These are phyloP conservation scores for Tetrahymena thermophila DNA, from an alignment of 73 alveolate genomes.

Conservation along the genomic window DNA sequence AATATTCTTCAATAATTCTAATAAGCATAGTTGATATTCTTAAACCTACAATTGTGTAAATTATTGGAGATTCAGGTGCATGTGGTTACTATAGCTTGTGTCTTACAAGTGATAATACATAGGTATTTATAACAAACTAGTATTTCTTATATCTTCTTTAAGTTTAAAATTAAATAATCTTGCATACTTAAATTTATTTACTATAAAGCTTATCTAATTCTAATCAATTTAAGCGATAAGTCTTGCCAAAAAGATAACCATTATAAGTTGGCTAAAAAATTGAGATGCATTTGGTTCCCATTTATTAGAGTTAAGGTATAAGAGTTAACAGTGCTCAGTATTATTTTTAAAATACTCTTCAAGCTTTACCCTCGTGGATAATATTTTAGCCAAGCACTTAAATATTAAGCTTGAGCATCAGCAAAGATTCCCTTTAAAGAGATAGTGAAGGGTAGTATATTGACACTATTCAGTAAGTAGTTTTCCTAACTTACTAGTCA, in stretches of 20 bases:
- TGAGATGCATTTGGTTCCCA: neutral
- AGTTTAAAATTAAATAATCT: neutral
- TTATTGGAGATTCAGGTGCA: neutral
- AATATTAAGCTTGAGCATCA: neutral
- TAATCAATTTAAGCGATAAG: neutral
- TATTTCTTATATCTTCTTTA: neutral
- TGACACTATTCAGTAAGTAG: neutral
- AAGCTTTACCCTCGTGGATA: neutral
- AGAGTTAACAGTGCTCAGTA: neutral
- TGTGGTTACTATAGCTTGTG: neutral
- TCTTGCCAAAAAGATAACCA: neutral
- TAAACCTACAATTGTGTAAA: neutral
- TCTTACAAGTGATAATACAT: neutral
- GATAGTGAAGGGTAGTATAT: neutral
- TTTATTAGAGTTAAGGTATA: neutral
- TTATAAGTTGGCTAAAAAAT: neutral
- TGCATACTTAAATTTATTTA: neutral
- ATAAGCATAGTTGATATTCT: neutral
- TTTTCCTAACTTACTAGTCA: neutral
- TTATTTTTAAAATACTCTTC: neutral
- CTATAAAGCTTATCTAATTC: neutral
- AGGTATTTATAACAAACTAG: neutral
- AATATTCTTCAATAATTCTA: neutral
- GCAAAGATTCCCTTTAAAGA: neutral
- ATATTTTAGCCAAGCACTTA: neutral